phyloP scores from a whole-genome alignment of 2,329 filamentous ascomycete species.

The Colletotrichum australisinense region DNA sequence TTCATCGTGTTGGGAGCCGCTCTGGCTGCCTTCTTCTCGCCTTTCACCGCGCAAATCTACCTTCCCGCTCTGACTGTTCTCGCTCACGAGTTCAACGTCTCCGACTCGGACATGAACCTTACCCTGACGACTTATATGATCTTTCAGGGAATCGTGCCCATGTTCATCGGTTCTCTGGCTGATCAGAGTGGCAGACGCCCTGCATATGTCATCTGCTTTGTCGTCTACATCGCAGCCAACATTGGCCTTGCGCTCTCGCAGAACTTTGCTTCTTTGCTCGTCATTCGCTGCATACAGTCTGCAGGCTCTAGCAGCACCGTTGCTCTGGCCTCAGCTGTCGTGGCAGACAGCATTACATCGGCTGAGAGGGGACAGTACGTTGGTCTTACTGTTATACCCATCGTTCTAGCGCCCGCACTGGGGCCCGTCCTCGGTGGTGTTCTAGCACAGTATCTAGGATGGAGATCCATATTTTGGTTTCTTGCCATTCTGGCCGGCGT shows the following conservation, averaged over 20 bases:
- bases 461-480: constrained; percentile 59
- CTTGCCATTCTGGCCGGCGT: constrained; percentile 43
- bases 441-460: constrained; percentile 49
- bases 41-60: constrained; percentile 63
- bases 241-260: constrained; percentile 63
- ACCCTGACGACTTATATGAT: constrained; percentile 69
- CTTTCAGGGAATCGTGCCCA: constrained; percentile 69
- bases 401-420: constrained; percentile 55
- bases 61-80: constrained; percentile 63
- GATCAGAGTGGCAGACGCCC: constrained; percentile 52
- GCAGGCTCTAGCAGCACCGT: constrained; percentile 72
- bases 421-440: constrained; percentile 55
- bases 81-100: constrained; percentile 58
- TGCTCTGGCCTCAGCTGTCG: constrained; percentile 70
- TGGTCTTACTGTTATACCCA: constrained; percentile 54
- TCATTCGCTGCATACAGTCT: constrained; percentile 64
- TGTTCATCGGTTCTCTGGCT: constrained; percentile 57
- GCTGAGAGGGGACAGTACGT: constrained; percentile 53
- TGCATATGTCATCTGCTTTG: constrained; percentile 51
- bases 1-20: constrained; percentile 53
- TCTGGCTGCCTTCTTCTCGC: constrained; percentile 56
- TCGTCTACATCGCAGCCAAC: constrained; percentile 49
- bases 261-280: constrained; percentile 62
- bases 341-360: constrained; percentile 72
- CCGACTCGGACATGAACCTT: constrained; percentile 56